Percentiles rank a stretch among this genome's conserved stretches.
phyloP scores from a whole-genome alignment of 306 rosid genomes.

The Sindora glabra region DNA sequence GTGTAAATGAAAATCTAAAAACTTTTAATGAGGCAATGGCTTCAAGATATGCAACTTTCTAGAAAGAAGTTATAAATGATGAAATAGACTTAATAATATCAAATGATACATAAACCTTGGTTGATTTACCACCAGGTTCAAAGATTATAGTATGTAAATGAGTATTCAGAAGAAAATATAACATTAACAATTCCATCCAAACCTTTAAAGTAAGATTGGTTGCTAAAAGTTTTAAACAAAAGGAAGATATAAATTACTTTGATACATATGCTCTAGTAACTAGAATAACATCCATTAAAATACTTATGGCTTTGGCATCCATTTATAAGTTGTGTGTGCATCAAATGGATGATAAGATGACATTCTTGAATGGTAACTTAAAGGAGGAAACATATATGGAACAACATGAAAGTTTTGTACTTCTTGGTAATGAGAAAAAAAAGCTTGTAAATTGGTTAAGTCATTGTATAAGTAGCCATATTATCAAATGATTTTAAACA shows the following conservation, averaged over 20 bases:
- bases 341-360: not conserved
- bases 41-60: not conserved
- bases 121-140: not conserved
- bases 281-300: not conserved
- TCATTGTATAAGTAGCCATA: no score
- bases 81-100: not conserved
- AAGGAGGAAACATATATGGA: not conserved
- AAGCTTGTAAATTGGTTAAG: no score
- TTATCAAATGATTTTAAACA: no score
- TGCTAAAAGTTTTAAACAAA: not conserved
- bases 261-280: not conserved
- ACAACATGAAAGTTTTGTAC: no score
- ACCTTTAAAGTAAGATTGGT: not conserved
- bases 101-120: not conserved
- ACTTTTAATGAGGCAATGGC: not conserved
- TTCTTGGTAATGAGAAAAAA: no score
- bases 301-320: not conserved
- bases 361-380: not conserved
- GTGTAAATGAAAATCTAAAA: no score
- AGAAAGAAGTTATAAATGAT: not conserved
- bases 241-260: not conserved
- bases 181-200: not conserved
- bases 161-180: not conserved
- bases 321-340: not conserved
- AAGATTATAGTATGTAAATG: not conserved